phyloP scores from a whole-genome alignment of 306 rosid genomes.

The Glycine tomentella region DNA sequence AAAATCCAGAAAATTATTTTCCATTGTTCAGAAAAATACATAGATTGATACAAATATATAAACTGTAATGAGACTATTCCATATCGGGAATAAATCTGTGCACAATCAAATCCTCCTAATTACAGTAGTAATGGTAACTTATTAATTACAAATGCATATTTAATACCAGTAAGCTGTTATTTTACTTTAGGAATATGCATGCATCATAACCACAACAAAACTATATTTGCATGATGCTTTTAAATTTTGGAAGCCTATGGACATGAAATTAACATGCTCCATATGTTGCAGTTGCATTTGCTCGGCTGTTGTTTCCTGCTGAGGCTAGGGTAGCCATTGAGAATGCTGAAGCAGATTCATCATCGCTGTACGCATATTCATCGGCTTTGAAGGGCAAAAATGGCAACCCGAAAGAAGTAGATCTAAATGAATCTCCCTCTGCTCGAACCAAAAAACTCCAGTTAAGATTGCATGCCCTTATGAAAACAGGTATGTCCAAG shows the following conservation, averaged over 20 bases:
- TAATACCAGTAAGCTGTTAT: neutral
- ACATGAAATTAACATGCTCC: conserved; percentile 37
- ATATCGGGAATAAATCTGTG: neutral
- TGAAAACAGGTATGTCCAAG: conserved; percentile 73
- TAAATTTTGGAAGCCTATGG: conserved; percentile 28
- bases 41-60: neutral
- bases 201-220: conserved; percentile 5
- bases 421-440: conserved; percentile 82
- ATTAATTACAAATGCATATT: neutral
- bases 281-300: conserved; percentile 76
- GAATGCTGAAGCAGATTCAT: conserved; percentile 71
- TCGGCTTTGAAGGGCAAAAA: conserved; percentile 48
- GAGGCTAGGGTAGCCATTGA: conserved; percentile 90
- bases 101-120: neutral
- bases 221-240: conserved; percentile 19
- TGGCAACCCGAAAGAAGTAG: conserved; percentile 70
- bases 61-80: neutral
- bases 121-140: neutral
- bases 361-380: conserved; percentile 42
- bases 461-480: conserved; percentile 54
- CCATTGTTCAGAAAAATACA: neutral
- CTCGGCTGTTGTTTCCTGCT: conserved; percentile 73
- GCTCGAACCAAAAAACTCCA: conserved; percentile 69
- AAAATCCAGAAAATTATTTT: neutral
- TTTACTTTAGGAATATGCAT: conserved; percentile 22